A percentile compares a stretch with the other conserved stretches of the same genome.
These are phyloP conservation scores for Pyrrhoderma noxium DNA, from an alignment of 1,284 basidiomycete species.

Conservation along the genomic window DNA sequence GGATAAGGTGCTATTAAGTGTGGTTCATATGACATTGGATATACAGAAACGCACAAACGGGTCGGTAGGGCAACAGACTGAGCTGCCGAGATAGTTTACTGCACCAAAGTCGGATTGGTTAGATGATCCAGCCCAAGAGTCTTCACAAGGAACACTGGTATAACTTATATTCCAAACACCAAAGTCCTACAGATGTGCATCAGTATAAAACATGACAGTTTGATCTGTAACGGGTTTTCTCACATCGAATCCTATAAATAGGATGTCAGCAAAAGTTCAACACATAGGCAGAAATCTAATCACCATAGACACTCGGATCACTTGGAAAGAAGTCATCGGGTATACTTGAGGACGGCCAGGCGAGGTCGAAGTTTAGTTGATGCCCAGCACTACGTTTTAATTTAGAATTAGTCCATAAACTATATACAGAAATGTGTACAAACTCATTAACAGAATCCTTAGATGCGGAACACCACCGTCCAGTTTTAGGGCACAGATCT, in stretches of 20 bases:
- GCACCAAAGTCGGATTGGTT: slow-evolving; percentile 58
- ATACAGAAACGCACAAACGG: slow-evolving; percentile 40
- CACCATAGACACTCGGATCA: slow-evolving; percentile 51
- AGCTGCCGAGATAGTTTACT: slow-evolving; percentile 42
- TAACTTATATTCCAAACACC: slow-evolving; percentile 79
- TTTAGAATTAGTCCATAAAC: neutral
- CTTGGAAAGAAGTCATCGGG: slow-evolving; percentile 67
- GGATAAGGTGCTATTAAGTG: slow-evolving; percentile 1
- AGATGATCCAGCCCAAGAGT: slow-evolving; percentile 54
- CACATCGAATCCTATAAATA: no score
- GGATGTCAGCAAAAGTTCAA: neutral
- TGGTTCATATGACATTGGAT: slow-evolving; percentile 1
- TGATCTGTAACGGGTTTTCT: no score
- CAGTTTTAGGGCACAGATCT: slow-evolving; percentile 60
- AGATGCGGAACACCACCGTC: slow-evolving; percentile 62
- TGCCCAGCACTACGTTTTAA: slow-evolving; percentile 43
- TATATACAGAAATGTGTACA: neutral
- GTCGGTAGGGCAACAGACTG: slow-evolving; percentile 63
- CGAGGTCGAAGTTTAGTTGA: slow-evolving; percentile 70
- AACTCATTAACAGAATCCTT: slow-evolving; percentile 50
- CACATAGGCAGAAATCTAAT: slow-evolving; percentile 16
- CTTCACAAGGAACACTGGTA: slow-evolving; percentile 47
- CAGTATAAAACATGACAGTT: neutral
- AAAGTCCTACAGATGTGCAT: slow-evolving; percentile 44
- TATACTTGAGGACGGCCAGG: slow-evolving; percentile 66